Evolutionary conservation across 345 rosid species (phyloP).

Genomic region (Turritis glabra): DNA sequence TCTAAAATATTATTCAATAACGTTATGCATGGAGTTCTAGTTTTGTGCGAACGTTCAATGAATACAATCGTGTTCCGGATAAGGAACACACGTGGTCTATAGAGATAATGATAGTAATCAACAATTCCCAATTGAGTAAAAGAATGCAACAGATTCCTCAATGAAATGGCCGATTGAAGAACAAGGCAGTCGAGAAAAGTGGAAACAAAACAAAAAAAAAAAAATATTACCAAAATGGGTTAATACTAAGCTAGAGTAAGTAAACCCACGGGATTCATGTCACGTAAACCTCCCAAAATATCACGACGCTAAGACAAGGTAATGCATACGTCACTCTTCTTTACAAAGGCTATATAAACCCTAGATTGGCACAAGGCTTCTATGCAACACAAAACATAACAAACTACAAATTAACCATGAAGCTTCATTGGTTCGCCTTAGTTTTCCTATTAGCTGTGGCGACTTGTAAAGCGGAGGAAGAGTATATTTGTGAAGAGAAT

Average conservation of each 20-base stretch:
- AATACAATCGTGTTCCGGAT: not conserved
- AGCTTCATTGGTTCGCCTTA: constrained; percentile 2
- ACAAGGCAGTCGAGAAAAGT: not conserved
- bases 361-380: constrained; percentile 2
- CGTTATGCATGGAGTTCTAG: not conserved
- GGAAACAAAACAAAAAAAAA: not conserved
- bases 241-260: not conserved
- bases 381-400: constrained; percentile 20
- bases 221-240: not conserved
- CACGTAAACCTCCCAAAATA: constrained; percentile 16
- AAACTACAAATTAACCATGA: constrained; percentile 13
- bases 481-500: constrained; percentile 13
- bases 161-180: not conserved
- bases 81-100: not conserved
- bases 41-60: not conserved
- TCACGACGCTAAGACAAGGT: not conserved
- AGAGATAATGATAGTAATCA: not conserved
- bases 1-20: not conserved
- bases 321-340: constrained; percentile 1
- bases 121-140: not conserved
- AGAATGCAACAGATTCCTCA: not conserved
- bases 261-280: constrained; percentile 21
- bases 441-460: constrained; percentile 14
- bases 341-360: constrained; percentile 35
- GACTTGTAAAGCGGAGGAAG: constrained; percentile 5